Base-by-base conservation (phyloP, 106 monocot genomes). In the Dioscorea dumetorum region DNA sequence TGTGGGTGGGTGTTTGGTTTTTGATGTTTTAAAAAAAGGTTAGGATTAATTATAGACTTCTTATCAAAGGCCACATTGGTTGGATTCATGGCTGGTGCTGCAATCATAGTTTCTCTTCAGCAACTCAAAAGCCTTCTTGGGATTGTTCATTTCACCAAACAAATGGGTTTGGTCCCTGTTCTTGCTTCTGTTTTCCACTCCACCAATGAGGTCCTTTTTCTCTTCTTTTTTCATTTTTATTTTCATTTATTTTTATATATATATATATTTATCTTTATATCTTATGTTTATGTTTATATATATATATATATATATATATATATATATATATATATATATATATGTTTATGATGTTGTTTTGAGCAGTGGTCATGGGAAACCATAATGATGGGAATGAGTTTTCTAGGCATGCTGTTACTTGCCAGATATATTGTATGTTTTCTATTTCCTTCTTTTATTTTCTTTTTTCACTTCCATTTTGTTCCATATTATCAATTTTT, bases 311-410 rank as follows among this genome's bases (percentile, higher is more conserved):
- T n/a, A n/a, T n/a, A n/a, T n/a, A n/a, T n/a, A n/a, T n/a, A n/a
- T n/a, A n/a, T n/a, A n/a, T n/a, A n/a, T n/a, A n/a, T n/a, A n/a
- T n/a, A n/a, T n/a, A n/a, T n/a, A n/a, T n/a, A n/a, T n/a, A n/a
- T n/a, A n/a, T n/a, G n/a, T n/a, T n/a, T n/a, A n/a, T n/a, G n/a
- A n/a, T n/a, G n/a, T n/a, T n/a, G n/a, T n/a, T n/a, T n/a, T n/a
- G 23, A 64, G 79, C 94, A 94, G 94, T 95, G 91, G 94, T 95
- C 94, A 24, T 95, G 94, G 94, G 88, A 88, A 31, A 95, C 94
- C 20, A 60, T 91, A 11, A 1, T 91, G 35, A 91, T 91, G 94
- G 94, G 91, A 24, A 24, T 83, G 3, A 74, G 74, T 83, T 95
- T 91, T 77, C 70, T 95, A 48, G 71, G 57, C 12, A 58, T 95